These are phyloP conservation scores for Gastrolobium villosum DNA, from an alignment of 306 rosid genomes.

Conservation along the genomic window DNA sequence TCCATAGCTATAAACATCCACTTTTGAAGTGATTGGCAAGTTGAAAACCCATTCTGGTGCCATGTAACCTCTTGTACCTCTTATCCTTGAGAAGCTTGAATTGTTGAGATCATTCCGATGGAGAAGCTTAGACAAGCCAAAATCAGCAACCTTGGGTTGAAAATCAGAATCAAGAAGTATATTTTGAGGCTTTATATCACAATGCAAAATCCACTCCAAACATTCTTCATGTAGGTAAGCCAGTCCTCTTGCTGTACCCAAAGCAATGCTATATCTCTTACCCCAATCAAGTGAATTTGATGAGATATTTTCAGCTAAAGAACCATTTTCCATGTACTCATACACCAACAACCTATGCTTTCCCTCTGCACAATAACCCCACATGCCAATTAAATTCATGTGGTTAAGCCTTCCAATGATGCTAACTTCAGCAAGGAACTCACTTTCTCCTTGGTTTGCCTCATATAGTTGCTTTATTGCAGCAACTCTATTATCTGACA, in stretches of 20 bases:
- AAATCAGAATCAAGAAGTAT: slow-evolving; percentile 43
- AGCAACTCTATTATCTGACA: slow-evolving; percentile 21
- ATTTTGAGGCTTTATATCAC: slow-evolving; percentile 51
- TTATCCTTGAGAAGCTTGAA: slow-evolving; percentile 56
- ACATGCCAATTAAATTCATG: slow-evolving; percentile 46
- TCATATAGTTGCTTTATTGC: slow-evolving; percentile 26
- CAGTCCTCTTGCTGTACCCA: slow-evolving; percentile 63
- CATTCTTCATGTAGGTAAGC: slow-evolving; percentile 71
- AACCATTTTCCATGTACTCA: slow-evolving; percentile 48
- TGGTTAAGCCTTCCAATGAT: slow-evolving; percentile 49
- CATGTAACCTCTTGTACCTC: slow-evolving; percentile 75
- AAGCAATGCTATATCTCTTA: slow-evolving; percentile 41
- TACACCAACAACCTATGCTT: slow-evolving; percentile 40
- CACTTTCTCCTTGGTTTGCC: slow-evolving; percentile 35
- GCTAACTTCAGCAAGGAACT: slow-evolving; percentile 37
- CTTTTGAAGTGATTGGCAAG: slow-evolving; percentile 40
- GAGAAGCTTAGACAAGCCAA: slow-evolving; percentile 42
- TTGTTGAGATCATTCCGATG: slow-evolving; percentile 41
- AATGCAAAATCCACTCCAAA: slow-evolving; percentile 71
- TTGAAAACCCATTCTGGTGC: slow-evolving; percentile 48
- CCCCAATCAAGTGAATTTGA: slow-evolving; percentile 41
- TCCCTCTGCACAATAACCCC: slow-evolving; percentile 44
- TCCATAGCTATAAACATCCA: slow-evolving; percentile 50
- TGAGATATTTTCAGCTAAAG: slow-evolving; percentile 32
- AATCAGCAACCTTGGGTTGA: slow-evolving; percentile 36